Evolutionary conservation across 495 filamentous ascomycete species (phyloP).

Genomic region (Trypethelium eluteriae): DNA sequence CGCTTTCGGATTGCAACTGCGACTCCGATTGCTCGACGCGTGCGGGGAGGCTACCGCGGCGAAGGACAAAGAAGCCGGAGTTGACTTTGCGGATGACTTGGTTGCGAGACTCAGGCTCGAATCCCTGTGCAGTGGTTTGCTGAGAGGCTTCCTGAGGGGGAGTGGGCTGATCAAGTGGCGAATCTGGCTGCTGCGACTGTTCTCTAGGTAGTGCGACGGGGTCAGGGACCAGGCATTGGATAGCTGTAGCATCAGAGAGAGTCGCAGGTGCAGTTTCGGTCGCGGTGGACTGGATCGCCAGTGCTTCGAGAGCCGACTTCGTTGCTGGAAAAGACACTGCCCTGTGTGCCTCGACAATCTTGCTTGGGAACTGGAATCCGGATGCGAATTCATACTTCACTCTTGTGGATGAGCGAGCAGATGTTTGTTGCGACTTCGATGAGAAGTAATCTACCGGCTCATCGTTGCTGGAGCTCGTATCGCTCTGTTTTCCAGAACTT

Average conservation of each 20-base stretch:
- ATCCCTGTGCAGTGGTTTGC: not conserved
- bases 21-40: not conserved
- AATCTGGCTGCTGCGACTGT: slow-evolving; percentile 26
- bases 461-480: not conserved
- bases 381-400: slow-evolving; percentile 5
- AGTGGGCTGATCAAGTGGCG: slow-evolving; percentile 32
- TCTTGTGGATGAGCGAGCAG: not conserved
- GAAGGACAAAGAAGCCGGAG: slow-evolving; percentile 54
- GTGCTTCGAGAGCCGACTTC: not conserved
- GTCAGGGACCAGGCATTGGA: no score
- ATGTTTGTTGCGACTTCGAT: not conserved
- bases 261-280: not conserved
- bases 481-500: slow-evolving; percentile 23
- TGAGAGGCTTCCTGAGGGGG: not conserved
- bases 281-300: not conserved
- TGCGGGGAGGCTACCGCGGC: slow-evolving; percentile 43
- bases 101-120: slow-evolving; percentile 23
- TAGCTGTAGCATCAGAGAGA: not conserved
- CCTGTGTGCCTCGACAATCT: not conserved
- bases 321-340: not conserved
- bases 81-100: slow-evolving; percentile 51
- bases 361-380: not conserved
- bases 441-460: not conserved
- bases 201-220: not conserved
- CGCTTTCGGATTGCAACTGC: not conserved